Conservation (phyloP, 2,329 filamentous ascomycete species). For the Talaromyces sp. region DNA sequence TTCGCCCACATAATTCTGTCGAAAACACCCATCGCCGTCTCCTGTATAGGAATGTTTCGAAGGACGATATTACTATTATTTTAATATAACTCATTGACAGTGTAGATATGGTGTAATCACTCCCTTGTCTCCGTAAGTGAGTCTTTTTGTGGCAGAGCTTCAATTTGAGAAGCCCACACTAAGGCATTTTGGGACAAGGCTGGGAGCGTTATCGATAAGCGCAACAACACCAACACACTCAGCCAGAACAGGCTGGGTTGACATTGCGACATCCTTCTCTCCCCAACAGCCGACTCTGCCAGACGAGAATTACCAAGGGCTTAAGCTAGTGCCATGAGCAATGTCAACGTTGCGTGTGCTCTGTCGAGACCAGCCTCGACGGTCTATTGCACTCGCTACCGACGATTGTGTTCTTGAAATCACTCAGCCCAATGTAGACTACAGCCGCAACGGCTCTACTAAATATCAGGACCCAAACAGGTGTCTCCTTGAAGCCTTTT, state of each 20-base stretch:
- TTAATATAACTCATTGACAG: too few species aligned
- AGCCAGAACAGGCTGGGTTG: too few species aligned
- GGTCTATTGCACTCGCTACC: conserved; percentile 81
- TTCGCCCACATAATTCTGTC: background rate
- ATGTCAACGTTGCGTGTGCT: conserved; percentile 67
- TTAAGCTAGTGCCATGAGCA: conserved; percentile 11
- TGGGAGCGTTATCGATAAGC: conserved; percentile 3
- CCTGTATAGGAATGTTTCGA: background rate
- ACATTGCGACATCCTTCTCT: too few species aligned
- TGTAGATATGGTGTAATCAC: background rate
- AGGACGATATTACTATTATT: background rate
- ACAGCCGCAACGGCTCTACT: conserved; percentile 41
- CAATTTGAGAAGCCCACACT: too few species aligned
- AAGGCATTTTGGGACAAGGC: background rate
- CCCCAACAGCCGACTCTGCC: background rate
- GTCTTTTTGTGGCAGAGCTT: too few species aligned
- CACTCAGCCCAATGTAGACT: conserved; percentile 64
- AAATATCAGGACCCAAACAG: conserved; percentile 39
- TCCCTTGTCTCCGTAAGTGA: background rate
- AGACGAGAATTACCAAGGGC: background rate
- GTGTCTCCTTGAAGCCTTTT: conserved; percentile 87
- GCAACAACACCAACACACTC: background rate
- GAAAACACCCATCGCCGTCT: background rate
- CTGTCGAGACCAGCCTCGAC: conserved; percentile 78
- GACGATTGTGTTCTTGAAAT: conserved; percentile 40